Evolutionary conservation across 1,139 yeast genomes (phyloP).

Genomic region (Suhomyces yuchorum): DNA sequence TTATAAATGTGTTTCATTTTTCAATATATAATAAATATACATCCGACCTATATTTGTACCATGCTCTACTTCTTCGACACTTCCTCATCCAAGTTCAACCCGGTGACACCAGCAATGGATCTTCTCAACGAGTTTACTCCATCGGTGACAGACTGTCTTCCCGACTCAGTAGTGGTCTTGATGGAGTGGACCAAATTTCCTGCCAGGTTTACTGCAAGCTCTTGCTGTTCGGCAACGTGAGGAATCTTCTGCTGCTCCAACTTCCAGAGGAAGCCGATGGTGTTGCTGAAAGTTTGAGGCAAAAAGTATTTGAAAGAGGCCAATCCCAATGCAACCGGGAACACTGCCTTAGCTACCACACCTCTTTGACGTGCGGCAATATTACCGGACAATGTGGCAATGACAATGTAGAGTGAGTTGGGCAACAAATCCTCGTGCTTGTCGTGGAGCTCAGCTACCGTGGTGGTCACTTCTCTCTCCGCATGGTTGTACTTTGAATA

Average conservation of each 20-base stretch:
- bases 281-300: slow-evolving; percentile 75
- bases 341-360: slow-evolving; percentile 54
- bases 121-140: slow-evolving; percentile 49
- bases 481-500: slow-evolving; percentile 55
- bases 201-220: slow-evolving; percentile 46
- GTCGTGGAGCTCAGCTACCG: slow-evolving; percentile 70
- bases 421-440: slow-evolving; percentile 77
- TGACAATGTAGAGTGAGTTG: slow-evolving; percentile 66
- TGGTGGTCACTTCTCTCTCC: slow-evolving; percentile 67
- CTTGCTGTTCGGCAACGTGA: slow-evolving; percentile 65
- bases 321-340: slow-evolving; percentile 69
- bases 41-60: not conserved
- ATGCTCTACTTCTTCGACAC: slow-evolving; percentile 52
- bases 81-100: slow-evolving; percentile 66
- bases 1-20: too few relatives aligned
- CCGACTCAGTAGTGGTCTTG: slow-evolving; percentile 36
- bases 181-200: slow-evolving; percentile 49
- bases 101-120: slow-evolving; percentile 61
- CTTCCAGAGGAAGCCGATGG: slow-evolving; percentile 61
- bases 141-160: slow-evolving; percentile 42
- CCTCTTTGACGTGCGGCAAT: slow-evolving; percentile 76
- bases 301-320: slow-evolving; percentile 73
- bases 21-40: not conserved
- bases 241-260: slow-evolving; percentile 70
- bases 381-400: slow-evolving; percentile 81